Conservation (phyloP, 2,329 filamentous ascomycete species). For the Nemania diffusa region DNA sequence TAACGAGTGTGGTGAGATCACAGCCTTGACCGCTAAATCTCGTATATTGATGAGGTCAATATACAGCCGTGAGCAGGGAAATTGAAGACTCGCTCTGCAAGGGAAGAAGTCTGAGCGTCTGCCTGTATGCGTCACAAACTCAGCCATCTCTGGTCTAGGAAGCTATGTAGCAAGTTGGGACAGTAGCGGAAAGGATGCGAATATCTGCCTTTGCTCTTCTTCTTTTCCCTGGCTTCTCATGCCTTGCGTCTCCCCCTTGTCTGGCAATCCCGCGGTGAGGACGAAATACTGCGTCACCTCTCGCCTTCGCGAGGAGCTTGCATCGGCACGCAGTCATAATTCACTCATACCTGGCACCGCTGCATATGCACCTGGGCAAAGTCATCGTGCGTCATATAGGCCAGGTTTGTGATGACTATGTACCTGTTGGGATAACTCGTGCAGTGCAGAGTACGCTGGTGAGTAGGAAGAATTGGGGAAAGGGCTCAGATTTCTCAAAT, state of each 20-base stretch:
- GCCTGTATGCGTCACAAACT: slow-evolving; percentile 20
- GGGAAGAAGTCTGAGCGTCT: slow-evolving; percentile 24
- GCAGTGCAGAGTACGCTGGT: background rate
- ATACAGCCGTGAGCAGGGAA: slow-evolving; percentile 12
- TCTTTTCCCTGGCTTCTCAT: slow-evolving; percentile 14
- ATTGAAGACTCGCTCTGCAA: slow-evolving; percentile 18
- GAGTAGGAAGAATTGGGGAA: slow-evolving; percentile 18
- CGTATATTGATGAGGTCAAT: slow-evolving; percentile 22
- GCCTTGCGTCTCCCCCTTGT: background rate
- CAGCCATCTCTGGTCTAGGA: slow-evolving; percentile 6
- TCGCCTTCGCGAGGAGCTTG: slow-evolving; percentile 21
- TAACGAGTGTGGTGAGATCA: slow-evolving; percentile 9
- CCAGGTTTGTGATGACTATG: slow-evolving; percentile 18
- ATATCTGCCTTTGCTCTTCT: background rate
- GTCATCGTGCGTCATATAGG: slow-evolving; percentile 35
- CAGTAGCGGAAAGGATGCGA: slow-evolving; percentile 9
- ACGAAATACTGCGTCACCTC: slow-evolving; percentile 11
- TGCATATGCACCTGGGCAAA: slow-evolving; percentile 37
- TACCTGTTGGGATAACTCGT: slow-evolving; percentile 9
- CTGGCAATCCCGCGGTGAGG: slow-evolving; percentile 12
- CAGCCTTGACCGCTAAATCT: slow-evolving; percentile 25
- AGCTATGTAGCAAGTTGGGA: slow-evolving; percentile 10
- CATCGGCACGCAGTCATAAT: slow-evolving; percentile 32
- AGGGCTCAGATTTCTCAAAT: slow-evolving; percentile 19
- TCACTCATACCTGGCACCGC: slow-evolving; percentile 24